Conservation (phyloP, 495 filamentous ascomycete species). For the Hypoxylon rickii region DNA sequence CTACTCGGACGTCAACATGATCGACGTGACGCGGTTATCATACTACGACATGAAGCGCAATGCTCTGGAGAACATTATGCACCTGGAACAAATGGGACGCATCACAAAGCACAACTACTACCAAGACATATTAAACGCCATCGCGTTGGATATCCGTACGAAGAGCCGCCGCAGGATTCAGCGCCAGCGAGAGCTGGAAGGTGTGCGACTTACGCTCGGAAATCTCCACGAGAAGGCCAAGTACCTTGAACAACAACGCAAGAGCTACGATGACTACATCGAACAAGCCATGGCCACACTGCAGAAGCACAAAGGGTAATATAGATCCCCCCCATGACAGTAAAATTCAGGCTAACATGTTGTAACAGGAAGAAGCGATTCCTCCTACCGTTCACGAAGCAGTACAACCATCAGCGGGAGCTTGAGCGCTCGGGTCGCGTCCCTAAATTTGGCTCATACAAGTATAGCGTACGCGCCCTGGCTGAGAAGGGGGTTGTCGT, state of each 20-base stretch:
- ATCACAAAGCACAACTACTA: constrained; percentile 92
- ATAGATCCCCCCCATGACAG: constrained; percentile 3
- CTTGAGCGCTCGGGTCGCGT: constrained; percentile 87
- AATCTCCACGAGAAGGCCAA: constrained; percentile 89
- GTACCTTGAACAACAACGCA: constrained; percentile 91
- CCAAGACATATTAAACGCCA: constrained; percentile 94
- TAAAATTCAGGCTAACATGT: constrained; percentile 10
- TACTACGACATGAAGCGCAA: constrained; percentile 92
- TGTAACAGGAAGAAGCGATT: constrained; percentile 76
- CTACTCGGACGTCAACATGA: constrained; percentile 87
- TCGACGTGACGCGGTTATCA: constrained; percentile 86
- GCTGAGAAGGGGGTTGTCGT: constrained; percentile 94
- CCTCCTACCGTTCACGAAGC: constrained; percentile 95
- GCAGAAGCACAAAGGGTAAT: constrained; percentile 88
- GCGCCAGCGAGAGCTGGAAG: constrained; percentile 86
- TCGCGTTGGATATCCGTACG: constrained; percentile 94
- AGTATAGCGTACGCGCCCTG: constrained; percentile 87
- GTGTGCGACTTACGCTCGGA: constrained; percentile 78
- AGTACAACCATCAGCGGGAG: constrained; percentile 97
- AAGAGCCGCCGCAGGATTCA: constrained; percentile 93
- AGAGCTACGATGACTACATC: constrained; percentile 98
- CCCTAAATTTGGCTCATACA: constrained; percentile 96
- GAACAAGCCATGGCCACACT: constrained; percentile 99
- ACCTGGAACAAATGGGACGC: constrained; percentile 79
- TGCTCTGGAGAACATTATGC: constrained; percentile 91